Conservation (phyloP, 2,329 filamentous ascomycete genomes). For the Sclerotinia nivalis region DNA sequence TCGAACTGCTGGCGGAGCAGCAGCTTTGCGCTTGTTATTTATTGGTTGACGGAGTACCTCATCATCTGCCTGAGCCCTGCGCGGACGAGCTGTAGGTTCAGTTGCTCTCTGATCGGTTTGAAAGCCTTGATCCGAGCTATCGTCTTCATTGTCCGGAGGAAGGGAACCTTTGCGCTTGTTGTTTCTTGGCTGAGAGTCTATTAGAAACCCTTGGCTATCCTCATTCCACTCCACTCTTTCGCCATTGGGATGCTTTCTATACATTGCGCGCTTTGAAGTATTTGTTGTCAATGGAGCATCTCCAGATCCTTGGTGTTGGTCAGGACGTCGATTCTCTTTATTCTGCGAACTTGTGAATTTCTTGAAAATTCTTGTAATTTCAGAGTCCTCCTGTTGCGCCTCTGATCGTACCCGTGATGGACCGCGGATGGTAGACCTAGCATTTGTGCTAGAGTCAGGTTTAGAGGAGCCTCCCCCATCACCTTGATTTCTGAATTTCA, state of each 20-base stretch:
- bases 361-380: conserved; percentile 19
- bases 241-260: conserved; percentile 3
- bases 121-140: conserved; percentile 33
- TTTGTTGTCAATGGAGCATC: background rate
- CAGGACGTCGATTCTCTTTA: conserved; percentile 37
- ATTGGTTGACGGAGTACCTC: background rate
- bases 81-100: background rate
- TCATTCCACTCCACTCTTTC: background rate
- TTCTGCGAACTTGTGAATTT: conserved; percentile 33
- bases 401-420: background rate
- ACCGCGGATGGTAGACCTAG: background rate
- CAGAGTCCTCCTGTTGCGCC: background rate
- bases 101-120: conserved; percentile 32
- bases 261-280: background rate
- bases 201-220: conserved; percentile 17
- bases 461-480: background rate
- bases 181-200: background rate
- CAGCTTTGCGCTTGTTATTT: background rate
- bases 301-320: background rate
- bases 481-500: background rate
- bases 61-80: background rate
- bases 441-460: background rate
- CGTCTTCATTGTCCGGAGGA: background rate
- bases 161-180: conserved; percentile 22
- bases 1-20: background rate